Percentiles rank a stretch among this genome's conserved stretches.
Conservation (phyloP, 768 basidiomycete species). For the Dentipellis fragilis region DNA sequence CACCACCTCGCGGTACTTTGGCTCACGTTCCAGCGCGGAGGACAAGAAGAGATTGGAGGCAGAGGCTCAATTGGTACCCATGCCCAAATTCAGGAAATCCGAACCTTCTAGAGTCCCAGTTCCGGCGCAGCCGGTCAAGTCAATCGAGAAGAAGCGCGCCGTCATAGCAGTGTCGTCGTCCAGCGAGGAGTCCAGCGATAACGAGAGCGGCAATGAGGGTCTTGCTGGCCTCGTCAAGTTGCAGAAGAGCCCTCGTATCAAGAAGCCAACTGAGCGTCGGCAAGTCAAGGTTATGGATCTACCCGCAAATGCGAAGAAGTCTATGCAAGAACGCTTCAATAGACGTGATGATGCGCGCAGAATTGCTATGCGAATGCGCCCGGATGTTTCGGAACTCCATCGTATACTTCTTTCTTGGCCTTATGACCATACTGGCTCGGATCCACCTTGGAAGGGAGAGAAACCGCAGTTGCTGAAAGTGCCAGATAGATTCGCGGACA, state of each 20-base stretch:
- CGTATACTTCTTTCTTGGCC: constrained; percentile 78
- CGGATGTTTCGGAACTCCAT: constrained; percentile 74
- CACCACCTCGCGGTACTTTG: background rate
- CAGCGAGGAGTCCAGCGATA: constrained; percentile 33
- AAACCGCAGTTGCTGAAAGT: constrained; percentile 32
- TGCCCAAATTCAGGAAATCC: constrained; percentile 23
- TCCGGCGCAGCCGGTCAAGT: background rate
- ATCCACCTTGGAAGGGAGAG: constrained; percentile 43
- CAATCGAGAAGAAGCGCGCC: constrained; percentile 2
- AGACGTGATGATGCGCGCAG: constrained; percentile 54
- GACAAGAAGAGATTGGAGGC: constrained; percentile 29
- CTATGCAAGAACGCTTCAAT: constrained; percentile 38
- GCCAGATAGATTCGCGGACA: constrained; percentile 55
- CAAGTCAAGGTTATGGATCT: constrained; percentile 56
- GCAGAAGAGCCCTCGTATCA: constrained; percentile 30
- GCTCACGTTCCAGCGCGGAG: constrained; percentile 15
- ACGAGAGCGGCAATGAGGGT: constrained; percentile 26
- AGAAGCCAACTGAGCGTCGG: constrained; percentile 47
- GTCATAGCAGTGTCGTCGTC: constrained; percentile 28
- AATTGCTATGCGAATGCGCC: constrained; percentile 62
- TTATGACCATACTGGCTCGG: constrained; percentile 55
- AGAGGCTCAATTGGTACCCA: constrained; percentile 24
- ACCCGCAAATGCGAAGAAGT: constrained; percentile 30
- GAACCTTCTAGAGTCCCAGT: constrained; percentile 6
- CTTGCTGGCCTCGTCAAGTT: constrained; percentile 10